Conservation (phyloP, 2,329 filamentous ascomycete species). For the Fusarium liriodendri region DNA sequence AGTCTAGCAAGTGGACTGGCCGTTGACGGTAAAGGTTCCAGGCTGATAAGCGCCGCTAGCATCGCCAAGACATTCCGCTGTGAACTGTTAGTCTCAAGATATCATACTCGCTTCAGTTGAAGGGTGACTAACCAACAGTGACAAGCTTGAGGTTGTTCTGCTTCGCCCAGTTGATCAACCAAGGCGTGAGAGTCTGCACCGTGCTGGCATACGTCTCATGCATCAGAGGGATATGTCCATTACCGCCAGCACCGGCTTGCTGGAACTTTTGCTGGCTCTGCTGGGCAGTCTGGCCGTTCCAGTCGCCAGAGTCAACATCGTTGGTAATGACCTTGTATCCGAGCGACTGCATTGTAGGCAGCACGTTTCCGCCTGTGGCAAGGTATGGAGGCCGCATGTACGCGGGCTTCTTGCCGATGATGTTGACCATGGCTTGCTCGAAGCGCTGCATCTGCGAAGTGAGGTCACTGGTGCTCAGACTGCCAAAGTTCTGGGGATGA, state of each 20-base stretch:
- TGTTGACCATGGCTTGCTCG: constrained; percentile 63
- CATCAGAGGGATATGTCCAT: constrained; percentile 67
- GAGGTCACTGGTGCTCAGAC: constrained; percentile 52
- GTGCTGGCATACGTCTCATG: constrained; percentile 65
- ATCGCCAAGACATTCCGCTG: constrained; percentile 33
- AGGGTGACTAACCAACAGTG: constrained; percentile 58
- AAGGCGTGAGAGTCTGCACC: constrained; percentile 60
- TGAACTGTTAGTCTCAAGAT: neutral
- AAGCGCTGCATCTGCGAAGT: constrained; percentile 61
- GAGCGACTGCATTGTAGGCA: constrained; percentile 56
- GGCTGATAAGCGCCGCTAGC: constrained; percentile 24
- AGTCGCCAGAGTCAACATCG: constrained; percentile 71
- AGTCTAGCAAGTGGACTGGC: constrained; percentile 7
- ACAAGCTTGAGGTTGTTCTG: constrained; percentile 60
- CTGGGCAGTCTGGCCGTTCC: constrained; percentile 62
- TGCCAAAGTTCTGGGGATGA: constrained; percentile 57
- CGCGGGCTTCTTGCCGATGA: constrained; percentile 60
- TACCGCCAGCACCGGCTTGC: constrained; percentile 54
- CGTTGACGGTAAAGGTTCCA: constrained; percentile 25
- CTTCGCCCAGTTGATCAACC: constrained; percentile 63
- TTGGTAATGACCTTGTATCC: constrained; percentile 71
- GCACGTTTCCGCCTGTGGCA: constrained; percentile 57
- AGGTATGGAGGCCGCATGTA: constrained; percentile 65
- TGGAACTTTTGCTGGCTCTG: constrained; percentile 66
- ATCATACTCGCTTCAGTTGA: accelerated